A percentile compares a stretch with the other conserved stretches of the same genome.
Conservation (phyloP, 176 grass and related monocot species). For the Rhynchospora breviuscula region DNA sequence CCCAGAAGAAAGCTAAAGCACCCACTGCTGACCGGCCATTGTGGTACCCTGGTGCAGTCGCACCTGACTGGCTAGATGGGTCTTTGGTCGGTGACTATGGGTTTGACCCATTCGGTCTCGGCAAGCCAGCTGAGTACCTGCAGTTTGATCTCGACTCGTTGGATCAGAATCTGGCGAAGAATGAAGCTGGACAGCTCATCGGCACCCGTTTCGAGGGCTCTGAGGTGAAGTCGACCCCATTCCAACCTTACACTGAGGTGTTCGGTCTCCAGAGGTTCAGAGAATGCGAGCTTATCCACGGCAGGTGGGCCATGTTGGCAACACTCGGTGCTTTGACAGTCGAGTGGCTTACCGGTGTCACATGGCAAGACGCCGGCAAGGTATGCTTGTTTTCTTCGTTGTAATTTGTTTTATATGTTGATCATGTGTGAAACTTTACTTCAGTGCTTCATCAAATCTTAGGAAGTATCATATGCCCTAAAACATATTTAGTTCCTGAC, state of each 20-base stretch:
- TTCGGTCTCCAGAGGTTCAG: constrained; percentile 96
- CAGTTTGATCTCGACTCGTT: constrained; percentile 87
- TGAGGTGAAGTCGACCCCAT: constrained; percentile 71
- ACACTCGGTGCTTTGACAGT: constrained; percentile 89
- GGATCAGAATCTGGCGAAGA: constrained; percentile 98
- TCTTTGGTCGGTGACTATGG: constrained; percentile 83
- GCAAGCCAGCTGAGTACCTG: constrained; percentile 95
- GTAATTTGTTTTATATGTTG: background rate
- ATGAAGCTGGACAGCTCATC: constrained; percentile 53
- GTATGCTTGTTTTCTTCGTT: constrained; percentile 24
- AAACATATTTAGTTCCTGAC: background rate
- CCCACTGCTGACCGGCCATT: constrained; percentile 56
- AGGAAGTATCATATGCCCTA: background rate
- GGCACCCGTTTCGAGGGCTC: constrained; percentile 70
- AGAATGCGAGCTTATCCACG: constrained; percentile 98
- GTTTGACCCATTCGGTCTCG: constrained; percentile 88
- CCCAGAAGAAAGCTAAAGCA: constrained; percentile 43
- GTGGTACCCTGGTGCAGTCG: constrained; percentile 73
- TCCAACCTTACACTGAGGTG: constrained; percentile 94
- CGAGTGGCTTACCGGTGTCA: constrained; percentile 95
- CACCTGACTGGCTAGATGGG: constrained; percentile 84
- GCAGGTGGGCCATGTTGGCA: constrained; percentile 96
- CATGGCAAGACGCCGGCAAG: constrained; percentile 99
- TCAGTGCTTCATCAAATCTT: background rate
- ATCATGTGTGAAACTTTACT: background rate